Base-by-base conservation (phyloP, 2,329 filamentous ascomycete genomes). In the Ceratocystis cacaofunesta region DNA sequence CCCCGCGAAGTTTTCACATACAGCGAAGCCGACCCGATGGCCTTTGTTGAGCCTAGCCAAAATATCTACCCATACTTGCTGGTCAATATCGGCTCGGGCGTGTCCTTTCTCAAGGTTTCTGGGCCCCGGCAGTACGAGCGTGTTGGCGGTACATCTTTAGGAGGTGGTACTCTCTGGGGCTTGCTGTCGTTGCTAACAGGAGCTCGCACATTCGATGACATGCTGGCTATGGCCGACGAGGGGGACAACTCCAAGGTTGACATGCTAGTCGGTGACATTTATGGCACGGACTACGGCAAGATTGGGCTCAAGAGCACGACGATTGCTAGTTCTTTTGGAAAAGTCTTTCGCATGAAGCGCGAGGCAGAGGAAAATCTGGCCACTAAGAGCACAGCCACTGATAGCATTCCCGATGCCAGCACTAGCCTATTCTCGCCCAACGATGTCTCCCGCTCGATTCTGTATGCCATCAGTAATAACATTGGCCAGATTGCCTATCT, bases 1-100 rank as follows among this genome's bases (percentile, higher is more conserved):
- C 94, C 94, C 22, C 85, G 88, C 70, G 94, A 99, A 76, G 92
- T 99, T 65, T 99, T 99, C 73, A 96, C 91, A 22, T 97, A 97
- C 76, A 92, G 88, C 73, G 92, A 95, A 74, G 83, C 84, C 43
- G 87, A 94, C 70, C 91, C 92, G 3, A 95, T 96, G 88, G 84
- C 90, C 72, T 97, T 96, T 73, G 85, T 87, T 69, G 84, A 87
- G 68, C 85, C 90, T 1, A 79, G 85, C n/a, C 85, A 92, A 70
- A 78, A 79, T 70, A 90, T 96, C 67, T 97, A 99, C 74, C 94
- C 94, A 1, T 99, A 99, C 73, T 85, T 99, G 55, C 85, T 99
- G 36, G 94, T 99, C 72, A 99, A 99, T 76, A 99, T 99, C 70
- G 94, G 94, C 58, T 96, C 92, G 6, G 94, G 94, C 63, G 94